A percentile compares a stretch with the other conserved stretches of the same genome.
Evolutionary conservation across 176 grass and related monocot genomes (phyloP).

Genomic region (Oryza brachyantha): DNA sequence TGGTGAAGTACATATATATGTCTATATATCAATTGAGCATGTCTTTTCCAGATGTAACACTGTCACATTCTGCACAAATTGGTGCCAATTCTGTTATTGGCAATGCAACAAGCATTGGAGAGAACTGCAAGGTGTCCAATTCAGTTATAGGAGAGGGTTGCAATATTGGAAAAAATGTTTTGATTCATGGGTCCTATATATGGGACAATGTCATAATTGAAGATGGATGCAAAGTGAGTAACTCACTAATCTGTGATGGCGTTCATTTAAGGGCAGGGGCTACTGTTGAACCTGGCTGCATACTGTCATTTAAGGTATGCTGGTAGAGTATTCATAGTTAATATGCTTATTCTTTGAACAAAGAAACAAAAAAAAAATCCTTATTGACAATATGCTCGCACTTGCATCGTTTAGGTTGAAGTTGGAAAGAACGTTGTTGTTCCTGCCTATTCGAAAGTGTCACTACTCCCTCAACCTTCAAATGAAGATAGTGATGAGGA

Average conservation of each 20-base stretch:
- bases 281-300: conserved; percentile 70
- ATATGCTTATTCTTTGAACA: not conserved
- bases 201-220: conserved; percentile 92
- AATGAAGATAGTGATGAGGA: conserved; percentile 96
- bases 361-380: not conserved
- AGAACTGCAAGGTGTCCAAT: conserved; percentile 56
- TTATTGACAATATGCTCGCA: conserved; percentile 3
- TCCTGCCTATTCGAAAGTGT: conserved; percentile 90
- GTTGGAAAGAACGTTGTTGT: conserved; percentile 78
- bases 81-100: conserved; percentile 70
- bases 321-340: conserved; percentile 10
- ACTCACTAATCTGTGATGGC: conserved; percentile 77
- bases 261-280: conserved; percentile 72
- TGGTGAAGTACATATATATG: not conserved
- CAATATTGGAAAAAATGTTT: conserved; percentile 69
- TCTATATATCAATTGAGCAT: conserved; percentile 18
- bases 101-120: conserved; percentile 71
- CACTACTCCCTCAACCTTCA: conserved; percentile 75
- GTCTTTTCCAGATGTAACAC: conserved; percentile 55
- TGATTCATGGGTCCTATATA: conserved; percentile 69
- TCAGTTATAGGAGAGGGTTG: conserved; percentile 78
- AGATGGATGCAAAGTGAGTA: conserved; percentile 84
- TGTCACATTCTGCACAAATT: conserved; percentile 70
- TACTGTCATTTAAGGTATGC: conserved; percentile 95
- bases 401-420: conserved; percentile 71